A percentile compares a stretch with the other conserved stretches of the same genome.
Conservation (phyloP, 1,284 basidiomycete species). For the Pascua sp. region DNA sequence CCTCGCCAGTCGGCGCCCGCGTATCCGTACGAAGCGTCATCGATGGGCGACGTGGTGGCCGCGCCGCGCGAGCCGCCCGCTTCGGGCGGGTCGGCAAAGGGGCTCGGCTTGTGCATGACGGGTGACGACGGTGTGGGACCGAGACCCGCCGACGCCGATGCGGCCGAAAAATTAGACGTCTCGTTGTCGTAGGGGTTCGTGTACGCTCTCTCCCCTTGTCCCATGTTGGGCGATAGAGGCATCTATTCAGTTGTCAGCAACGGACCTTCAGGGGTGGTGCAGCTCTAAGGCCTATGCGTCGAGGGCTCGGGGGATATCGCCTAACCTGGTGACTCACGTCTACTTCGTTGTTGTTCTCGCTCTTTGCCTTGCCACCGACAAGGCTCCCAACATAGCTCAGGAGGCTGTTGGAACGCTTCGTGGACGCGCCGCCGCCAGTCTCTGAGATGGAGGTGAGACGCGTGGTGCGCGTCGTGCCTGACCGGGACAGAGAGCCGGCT, state of each 20-base stretch:
- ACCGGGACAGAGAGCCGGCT: no score
- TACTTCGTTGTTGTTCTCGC: slow-evolving; percentile 2
- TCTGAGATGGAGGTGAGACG: no score
- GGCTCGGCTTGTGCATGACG: slow-evolving; percentile 19
- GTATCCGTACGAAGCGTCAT: slow-evolving; percentile 23
- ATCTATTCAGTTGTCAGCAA: no score
- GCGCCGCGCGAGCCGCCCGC: slow-evolving; percentile 3
- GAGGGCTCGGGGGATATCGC: no score
- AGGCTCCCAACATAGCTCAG: slow-evolving; percentile 27
- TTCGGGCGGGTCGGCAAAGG: slow-evolving; percentile 27
- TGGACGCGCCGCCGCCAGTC: no score
- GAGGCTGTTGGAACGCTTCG: slow-evolving; percentile 11
- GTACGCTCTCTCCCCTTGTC: slow-evolving; percentile 6
- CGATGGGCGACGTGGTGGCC: slow-evolving; percentile 11
- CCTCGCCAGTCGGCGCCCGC: slow-evolving; percentile 33
- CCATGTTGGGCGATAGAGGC: no score
- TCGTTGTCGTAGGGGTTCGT: slow-evolving; percentile 31
- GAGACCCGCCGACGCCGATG: slow-evolving; percentile 5
- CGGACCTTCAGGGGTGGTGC: no score
- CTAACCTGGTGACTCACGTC: slow-evolving; percentile 21
- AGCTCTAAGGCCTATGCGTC: no score
- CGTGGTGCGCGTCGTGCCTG: no score
- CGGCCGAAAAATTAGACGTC: slow-evolving; percentile 15
- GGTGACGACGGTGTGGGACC: slow-evolving; percentile 1
- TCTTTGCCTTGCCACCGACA: slow-evolving; percentile 17